These are phyloP conservation scores for Nothophytophthora sp. DNA, from an alignment of 352 stramenopile genomes.

Conservation along the genomic window DNA sequence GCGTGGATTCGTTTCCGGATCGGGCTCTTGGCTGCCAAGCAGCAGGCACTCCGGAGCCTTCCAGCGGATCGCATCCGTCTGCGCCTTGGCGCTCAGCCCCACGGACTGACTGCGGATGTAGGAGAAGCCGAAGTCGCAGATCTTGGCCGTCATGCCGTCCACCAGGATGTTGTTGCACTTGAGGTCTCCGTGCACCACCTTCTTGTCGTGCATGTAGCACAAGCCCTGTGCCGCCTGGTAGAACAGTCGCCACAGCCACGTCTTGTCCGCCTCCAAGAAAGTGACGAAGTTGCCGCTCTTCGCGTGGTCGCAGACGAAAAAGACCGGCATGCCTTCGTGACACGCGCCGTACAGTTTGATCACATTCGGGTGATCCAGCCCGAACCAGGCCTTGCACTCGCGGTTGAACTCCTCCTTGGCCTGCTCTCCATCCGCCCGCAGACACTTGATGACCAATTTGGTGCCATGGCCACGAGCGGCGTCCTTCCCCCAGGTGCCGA, in stretches of 20 bases:
- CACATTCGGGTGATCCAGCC: conserved; percentile 29
- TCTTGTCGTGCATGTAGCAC: conserved; percentile 50
- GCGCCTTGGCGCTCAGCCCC: conserved; percentile 5
- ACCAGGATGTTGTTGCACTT: conserved; percentile 86
- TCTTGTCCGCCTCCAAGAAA: conserved; percentile 14
- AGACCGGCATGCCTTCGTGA: conserved; percentile 17
- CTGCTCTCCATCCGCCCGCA: conserved; percentile 2
- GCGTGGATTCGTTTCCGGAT: conserved; percentile 4
- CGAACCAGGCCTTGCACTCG: conserved; percentile 32
- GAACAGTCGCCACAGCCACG: conserved; percentile 23
- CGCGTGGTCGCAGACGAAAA: conserved; percentile 30
- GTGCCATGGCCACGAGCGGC: conserved; percentile 11
- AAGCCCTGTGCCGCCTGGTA: conserved; percentile 38
- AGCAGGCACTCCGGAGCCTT: conserved; percentile 25
- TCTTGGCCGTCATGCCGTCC: conserved; percentile 24
- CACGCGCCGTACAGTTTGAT: conserved; percentile 33
- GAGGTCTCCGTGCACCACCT: conserved; percentile 76
- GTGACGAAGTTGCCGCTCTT: conserved; percentile 16
- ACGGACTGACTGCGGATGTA: conserved; percentile 15
- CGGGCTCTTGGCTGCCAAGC: neutral
- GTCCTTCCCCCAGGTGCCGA: conserved; percentile 10
- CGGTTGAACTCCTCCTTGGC: conserved; percentile 13
- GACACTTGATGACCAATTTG: conserved; percentile 30
- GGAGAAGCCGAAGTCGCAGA: conserved; percentile 34
- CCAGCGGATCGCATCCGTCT: conserved; percentile 18